Base-by-base conservation (phyloP, 2,329 filamentous ascomycete species). In the Septoria linicola region DNA sequence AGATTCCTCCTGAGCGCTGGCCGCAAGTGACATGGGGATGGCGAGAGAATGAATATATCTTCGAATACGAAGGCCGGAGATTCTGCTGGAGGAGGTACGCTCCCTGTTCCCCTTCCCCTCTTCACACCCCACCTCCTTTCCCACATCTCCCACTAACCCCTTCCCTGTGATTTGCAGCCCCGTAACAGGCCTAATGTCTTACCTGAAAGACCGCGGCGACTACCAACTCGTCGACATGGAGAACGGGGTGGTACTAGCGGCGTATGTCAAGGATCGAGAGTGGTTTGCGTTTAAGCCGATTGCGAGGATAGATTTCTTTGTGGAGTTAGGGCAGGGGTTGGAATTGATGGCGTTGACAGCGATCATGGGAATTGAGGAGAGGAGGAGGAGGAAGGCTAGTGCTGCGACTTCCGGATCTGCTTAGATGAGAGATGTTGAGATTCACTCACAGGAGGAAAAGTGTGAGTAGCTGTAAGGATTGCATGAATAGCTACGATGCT, bases 71-170 rank as follows among this genome's bases (percentile, higher is more conserved):
- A 4, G 52, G 52, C 4, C 36, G 34, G 17, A 51, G 34, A 16
- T 51, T 39, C 32, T 13, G 21, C 16, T 54, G 52, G 52, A 50
- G 37, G 41, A 54, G 51, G 51, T 54, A 16, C 27, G 34, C 37
- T 11, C 10, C 5, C 17, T 8, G n/a, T n/a, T n/a, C n/a, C n/a
- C n/a, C n/a, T n/a, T 14, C 13, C 30, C 19, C n/a, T 8, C 4
- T 17, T 19, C 13, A 25, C 14, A 2, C 11, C 20, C 11, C 16
- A n/a, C 19, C 16, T 13, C 21, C 17, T 6, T 27, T 35, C 2
- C 41, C 7, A 10, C 11, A 32, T 8, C 30, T 2, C 7, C 30
- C 7, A 32, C 20, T 41, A 21, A 27, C 39, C 20, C 17, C 27
- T n/a, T 27, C 8, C 27, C n/a, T 20, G 21, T 16, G n/a, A n/a